Conservation (phyloP, 306 rosid species). For the Luffa acutangula region DNA sequence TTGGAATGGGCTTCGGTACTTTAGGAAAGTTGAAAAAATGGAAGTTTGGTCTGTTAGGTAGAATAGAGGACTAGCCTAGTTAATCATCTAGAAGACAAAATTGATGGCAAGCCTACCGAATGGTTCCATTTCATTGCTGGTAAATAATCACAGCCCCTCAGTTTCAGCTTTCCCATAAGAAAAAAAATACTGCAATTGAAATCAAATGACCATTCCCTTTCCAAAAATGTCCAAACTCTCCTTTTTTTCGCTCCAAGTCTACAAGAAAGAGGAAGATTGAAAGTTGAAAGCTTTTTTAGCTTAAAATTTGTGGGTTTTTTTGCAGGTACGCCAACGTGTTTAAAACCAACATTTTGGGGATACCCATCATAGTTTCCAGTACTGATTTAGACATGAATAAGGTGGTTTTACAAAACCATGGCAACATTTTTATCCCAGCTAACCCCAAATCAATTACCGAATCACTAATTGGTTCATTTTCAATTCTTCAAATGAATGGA, state of each 20-base stretch:
- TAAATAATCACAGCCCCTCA: neutral
- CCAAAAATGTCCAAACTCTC: neutral
- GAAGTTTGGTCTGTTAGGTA: too few species aligned
- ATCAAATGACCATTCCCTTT: neutral
- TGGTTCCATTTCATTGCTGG: neutral
- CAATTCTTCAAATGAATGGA: constrained; percentile 64
- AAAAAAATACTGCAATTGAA: neutral
- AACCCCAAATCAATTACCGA: constrained; percentile 85
- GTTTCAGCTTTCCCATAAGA: neutral
- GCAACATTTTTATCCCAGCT: constrained; percentile 62
- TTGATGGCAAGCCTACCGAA: too few species aligned
- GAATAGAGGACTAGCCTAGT: too few species aligned
- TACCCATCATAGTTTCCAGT: constrained; percentile 51
- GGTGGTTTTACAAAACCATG: constrained; percentile 62
- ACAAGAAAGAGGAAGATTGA: neutral
- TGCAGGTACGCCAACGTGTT: constrained; percentile 81
- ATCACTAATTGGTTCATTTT: constrained; percentile 45
- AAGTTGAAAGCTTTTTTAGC: neutral
- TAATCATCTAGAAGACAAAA: too few species aligned
- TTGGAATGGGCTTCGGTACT: too few species aligned
- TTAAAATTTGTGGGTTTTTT: neutral
- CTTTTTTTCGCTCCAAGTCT: neutral
- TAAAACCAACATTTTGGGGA: constrained; percentile 68
- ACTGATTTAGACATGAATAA: constrained; percentile 82
- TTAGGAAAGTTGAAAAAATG: too few species aligned